These are phyloP conservation scores for Saraca asoca DNA, from an alignment of 331 rosid species.

Conservation along the genomic window DNA sequence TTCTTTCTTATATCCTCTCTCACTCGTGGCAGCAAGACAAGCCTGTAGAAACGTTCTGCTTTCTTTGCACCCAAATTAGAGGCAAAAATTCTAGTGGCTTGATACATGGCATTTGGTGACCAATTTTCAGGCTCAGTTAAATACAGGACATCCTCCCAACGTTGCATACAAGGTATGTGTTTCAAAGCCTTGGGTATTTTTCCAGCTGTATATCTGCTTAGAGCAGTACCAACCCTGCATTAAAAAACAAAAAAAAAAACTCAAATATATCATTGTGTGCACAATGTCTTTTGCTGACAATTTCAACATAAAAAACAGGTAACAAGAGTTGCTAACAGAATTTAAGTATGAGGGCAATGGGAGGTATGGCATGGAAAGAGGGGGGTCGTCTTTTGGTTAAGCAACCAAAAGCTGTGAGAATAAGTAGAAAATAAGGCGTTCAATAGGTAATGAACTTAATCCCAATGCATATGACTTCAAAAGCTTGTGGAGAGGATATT, in stretches of 20 bases:
- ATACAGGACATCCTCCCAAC: slow-evolving; percentile 53
- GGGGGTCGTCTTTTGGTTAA: no score
- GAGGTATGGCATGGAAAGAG: no score
- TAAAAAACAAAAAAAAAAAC: neutral
- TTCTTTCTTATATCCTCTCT: slow-evolving; percentile 78
- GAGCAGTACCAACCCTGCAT: slow-evolving; percentile 53
- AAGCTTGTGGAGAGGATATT: neutral
- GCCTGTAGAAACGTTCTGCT: slow-evolving; percentile 79
- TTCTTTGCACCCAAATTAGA: slow-evolving; percentile 74
- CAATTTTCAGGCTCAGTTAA: slow-evolving; percentile 62
- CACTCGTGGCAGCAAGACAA: slow-evolving; percentile 81
- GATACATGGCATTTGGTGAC: slow-evolving; percentile 75
- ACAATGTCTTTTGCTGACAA: no score
- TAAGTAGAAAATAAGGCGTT: no score
- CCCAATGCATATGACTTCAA: neutral
- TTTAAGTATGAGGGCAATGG: no score
- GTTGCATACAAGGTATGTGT: slow-evolving; percentile 46
- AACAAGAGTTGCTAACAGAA: no score
- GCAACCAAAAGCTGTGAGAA: no score
- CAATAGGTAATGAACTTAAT: neutral
- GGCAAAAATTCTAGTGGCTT: slow-evolving; percentile 76
- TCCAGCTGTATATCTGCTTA: slow-evolving; percentile 54
- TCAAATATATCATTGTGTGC: no score
- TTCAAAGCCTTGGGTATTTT: slow-evolving; percentile 55
- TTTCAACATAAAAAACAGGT: no score